Conservation (phyloP, 805 yeast genomes). For the Vanderwaltozyma yarrowii region DNA sequence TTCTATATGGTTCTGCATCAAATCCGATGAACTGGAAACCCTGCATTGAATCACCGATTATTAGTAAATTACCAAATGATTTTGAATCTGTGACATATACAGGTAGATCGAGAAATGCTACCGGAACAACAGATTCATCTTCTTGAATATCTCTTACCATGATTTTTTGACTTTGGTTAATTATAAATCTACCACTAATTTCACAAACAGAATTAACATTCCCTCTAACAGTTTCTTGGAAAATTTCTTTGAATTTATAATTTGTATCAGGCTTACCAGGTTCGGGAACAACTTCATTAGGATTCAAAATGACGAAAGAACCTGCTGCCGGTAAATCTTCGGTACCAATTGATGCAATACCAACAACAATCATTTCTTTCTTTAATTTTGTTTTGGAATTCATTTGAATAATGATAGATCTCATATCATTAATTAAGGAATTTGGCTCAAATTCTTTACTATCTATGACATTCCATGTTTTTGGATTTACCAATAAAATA, state of each 20-base stretch:
- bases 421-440: constrained; percentile 40
- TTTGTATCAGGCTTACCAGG: constrained; percentile 79
- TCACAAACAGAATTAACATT: constrained; percentile 72
- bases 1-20: constrained; percentile 89
- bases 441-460: constrained; percentile 53
- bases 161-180: constrained; percentile 74
- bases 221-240: constrained; percentile 69
- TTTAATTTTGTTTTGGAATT: constrained; percentile 33
- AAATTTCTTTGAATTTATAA: constrained; percentile 62
- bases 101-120: constrained; percentile 85
- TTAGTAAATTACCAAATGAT: constrained; percentile 69
- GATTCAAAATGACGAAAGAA: constrained; percentile 58
- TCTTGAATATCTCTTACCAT: constrained; percentile 77
- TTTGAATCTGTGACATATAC: constrained; percentile 71
- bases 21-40: constrained; percentile 72
- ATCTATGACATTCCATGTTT: constrained; percentile 70
- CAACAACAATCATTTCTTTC: constrained; percentile 66
- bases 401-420: constrained; percentile 29
- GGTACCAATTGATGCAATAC: constrained; percentile 61
- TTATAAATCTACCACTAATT: constrained; percentile 71
- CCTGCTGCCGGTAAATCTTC: constrained; percentile 83
- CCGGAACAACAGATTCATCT: constrained; percentile 80
- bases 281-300: constrained; percentile 79
- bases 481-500: constrained; percentile 59
- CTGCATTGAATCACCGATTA: constrained; percentile 72